phyloP scores from a whole-genome alignment of 495 filamentous ascomycete species.

The Choiromyces venosus region DNA sequence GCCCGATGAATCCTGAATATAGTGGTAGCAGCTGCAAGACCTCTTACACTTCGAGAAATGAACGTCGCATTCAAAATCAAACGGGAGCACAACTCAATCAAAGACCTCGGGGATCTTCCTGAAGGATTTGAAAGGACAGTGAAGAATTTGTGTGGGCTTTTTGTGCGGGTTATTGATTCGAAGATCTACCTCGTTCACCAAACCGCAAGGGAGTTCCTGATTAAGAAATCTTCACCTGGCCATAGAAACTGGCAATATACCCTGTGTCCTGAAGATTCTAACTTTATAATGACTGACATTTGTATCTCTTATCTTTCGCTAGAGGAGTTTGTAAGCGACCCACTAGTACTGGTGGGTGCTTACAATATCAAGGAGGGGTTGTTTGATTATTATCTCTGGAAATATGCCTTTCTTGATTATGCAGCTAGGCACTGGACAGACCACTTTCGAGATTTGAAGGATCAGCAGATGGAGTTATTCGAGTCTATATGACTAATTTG shows the following conservation, averaged over 20 bases:
- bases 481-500: background rate
- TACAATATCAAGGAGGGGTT: background rate
- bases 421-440: background rate
- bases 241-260: conserved; percentile 8
- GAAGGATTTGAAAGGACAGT: conserved; percentile 30
- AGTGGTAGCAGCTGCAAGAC: conserved; percentile 43
- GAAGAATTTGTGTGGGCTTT: conserved; percentile 44
- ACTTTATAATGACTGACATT: conserved; percentile 8
- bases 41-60: conserved; percentile 45
- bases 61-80: conserved; percentile 45
- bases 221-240: background rate
- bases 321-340: conserved; percentile 5
- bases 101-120: conserved; percentile 33
- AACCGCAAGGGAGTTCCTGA: conserved; percentile 22
- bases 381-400: background rate
- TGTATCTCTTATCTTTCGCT: conserved; percentile 17
- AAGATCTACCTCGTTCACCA: conserved; percentile 41
- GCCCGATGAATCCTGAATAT: conserved; percentile 44
- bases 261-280: conserved; percentile 8
- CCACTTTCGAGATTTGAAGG: too few species aligned
- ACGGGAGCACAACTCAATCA: conserved; percentile 22
- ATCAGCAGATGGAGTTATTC: background rate
- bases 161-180: conserved; percentile 45
- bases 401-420: conserved; percentile 11
- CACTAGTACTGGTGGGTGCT: background rate